These are phyloP conservation scores for Cercophora samala DNA, from an alignment of 495 filamentous ascomycete genomes.

Conservation along the genomic window DNA sequence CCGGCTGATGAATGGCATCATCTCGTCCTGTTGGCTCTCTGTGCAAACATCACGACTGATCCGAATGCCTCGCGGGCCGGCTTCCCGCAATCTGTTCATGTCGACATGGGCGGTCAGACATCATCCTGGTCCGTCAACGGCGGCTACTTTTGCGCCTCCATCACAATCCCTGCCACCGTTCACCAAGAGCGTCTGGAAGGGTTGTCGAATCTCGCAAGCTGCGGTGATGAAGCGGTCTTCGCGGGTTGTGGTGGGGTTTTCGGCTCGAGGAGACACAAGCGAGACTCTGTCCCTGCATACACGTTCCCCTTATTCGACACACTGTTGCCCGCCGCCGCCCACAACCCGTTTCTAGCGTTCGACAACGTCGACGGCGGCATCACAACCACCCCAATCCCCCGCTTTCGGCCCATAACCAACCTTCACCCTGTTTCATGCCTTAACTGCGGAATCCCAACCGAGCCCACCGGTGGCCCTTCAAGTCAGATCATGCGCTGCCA, in stretches of 20 bases:
- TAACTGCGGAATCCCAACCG: neutral
- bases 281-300: slow-evolving; percentile 19
- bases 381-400: slow-evolving; percentile 13
- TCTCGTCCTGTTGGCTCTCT: neutral
- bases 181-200: slow-evolving; percentile 6
- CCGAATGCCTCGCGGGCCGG: neutral
- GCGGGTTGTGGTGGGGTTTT: slow-evolving; percentile 9
- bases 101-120: neutral
- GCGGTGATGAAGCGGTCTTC: slow-evolving; percentile 8
- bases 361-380: neutral
- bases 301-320: slow-evolving; percentile 8
- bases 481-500: slow-evolving; percentile 8
- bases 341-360: neutral
- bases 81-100: neutral
- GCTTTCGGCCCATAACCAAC: slow-evolving; percentile 3
- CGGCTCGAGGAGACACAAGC: slow-evolving; percentile 12
- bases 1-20: neutral
- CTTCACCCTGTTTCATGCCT: neutral
- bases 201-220: neutral
- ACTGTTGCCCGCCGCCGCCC: slow-evolving; percentile 7
- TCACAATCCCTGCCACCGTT: slow-evolving; percentile 2
- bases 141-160: neutral
- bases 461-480: neutral
- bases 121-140: neutral
- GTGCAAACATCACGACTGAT: neutral